These are phyloP conservation scores for Suhomyces bribrorum DNA, from an alignment of 1,139 yeast species.

Conservation along the genomic window DNA sequence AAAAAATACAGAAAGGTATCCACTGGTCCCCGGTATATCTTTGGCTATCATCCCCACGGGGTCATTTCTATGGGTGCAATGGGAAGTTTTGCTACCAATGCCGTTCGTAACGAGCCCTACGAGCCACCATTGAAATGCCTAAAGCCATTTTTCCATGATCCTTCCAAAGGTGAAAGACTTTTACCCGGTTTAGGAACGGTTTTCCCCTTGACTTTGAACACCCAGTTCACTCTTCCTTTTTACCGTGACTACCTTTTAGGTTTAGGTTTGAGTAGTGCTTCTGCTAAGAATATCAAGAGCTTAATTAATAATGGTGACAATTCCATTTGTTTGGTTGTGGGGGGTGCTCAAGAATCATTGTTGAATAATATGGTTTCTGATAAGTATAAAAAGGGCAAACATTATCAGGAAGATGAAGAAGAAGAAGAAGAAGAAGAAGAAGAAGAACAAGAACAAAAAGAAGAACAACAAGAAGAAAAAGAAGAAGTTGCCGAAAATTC, in stretches of 20 bases:
- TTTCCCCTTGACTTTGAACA: conserved; percentile 75
- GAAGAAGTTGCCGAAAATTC: no score
- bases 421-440: conserved; percentile 17
- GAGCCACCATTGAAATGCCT: conserved; percentile 56
- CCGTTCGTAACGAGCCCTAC: conserved; percentile 50
- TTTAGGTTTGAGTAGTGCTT: conserved; percentile 84
- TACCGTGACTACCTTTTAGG: conserved; percentile 83
- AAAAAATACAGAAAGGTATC: conserved; percentile 30
- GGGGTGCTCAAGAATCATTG: conserved; percentile 92
- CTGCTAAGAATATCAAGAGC: conserved; percentile 68
- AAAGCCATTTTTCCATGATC: conserved; percentile 45
- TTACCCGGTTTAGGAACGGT: conserved; percentile 82
- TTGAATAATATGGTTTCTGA: conserved; percentile 46
- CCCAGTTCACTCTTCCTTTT: conserved; percentile 85
- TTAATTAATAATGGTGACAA: conserved; percentile 63
- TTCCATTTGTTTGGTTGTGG: conserved; percentile 87
- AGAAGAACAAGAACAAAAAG: conserved; percentile 44
- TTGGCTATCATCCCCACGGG: conserved; percentile 97
- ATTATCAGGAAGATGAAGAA: conserved; percentile 35
- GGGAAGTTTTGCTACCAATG: conserved; percentile 84
- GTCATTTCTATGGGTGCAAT: conserved; percentile 91
- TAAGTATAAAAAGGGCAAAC: conserved; percentile 39
- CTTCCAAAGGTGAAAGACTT: conserved; percentile 43
- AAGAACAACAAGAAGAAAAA: background rate
- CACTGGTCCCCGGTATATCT: conserved; percentile 80